A percentile compares a stretch with the other conserved stretches of the same genome.
phyloP scores from a whole-genome alignment of 805 yeast species.

The Ogataea methanolica region DNA sequence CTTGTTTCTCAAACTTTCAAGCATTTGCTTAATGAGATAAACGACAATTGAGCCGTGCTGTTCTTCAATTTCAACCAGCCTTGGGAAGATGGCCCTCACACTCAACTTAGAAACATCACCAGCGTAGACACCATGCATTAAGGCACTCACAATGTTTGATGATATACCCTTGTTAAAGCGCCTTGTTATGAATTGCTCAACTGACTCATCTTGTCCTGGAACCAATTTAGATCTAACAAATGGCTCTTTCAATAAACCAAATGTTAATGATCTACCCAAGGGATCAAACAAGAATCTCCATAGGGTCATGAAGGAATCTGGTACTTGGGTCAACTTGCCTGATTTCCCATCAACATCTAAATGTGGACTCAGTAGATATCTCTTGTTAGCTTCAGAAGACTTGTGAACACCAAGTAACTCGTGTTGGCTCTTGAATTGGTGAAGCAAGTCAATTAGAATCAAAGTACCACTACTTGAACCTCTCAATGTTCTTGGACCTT shows the following conservation, averaged over 20 bases:
- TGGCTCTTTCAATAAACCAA: slow-evolving; percentile 48
- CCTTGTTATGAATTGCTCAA: slow-evolving; percentile 60
- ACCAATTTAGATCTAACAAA: slow-evolving; percentile 31
- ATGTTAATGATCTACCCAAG: slow-evolving; percentile 29
- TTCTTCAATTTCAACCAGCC: slow-evolving; percentile 52
- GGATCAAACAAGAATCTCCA: slow-evolving; percentile 25
- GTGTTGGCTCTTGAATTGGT: slow-evolving; percentile 41
- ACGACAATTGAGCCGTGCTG: slow-evolving; percentile 54
- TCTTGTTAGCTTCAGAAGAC: slow-evolving; percentile 61
- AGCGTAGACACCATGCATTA: slow-evolving; percentile 87
- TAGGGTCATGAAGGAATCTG: slow-evolving; percentile 34
- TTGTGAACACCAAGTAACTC: slow-evolving; percentile 56
- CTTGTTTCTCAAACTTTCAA: slow-evolving; percentile 16
- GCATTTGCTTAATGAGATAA: slow-evolving; percentile 36
- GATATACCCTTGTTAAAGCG: slow-evolving; percentile 59
- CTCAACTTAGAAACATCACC: slow-evolving; percentile 72
- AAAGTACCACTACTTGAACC: slow-evolving; percentile 79
- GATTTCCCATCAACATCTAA: slow-evolving; percentile 19
- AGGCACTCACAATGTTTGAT: slow-evolving; percentile 67
- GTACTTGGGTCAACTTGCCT: slow-evolving; percentile 49
- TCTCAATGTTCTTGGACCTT: slow-evolving; percentile 88
- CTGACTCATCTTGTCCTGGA: slow-evolving; percentile 56
- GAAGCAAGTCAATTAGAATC: slow-evolving; percentile 57
- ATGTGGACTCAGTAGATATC: slow-evolving; percentile 49
- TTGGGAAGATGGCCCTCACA: slow-evolving; percentile 54